A percentile compares a stretch with the other conserved stretches of the same genome.
phyloP scores from a whole-genome alignment of 805 yeast species.

The Isabelozyma gotoi region DNA sequence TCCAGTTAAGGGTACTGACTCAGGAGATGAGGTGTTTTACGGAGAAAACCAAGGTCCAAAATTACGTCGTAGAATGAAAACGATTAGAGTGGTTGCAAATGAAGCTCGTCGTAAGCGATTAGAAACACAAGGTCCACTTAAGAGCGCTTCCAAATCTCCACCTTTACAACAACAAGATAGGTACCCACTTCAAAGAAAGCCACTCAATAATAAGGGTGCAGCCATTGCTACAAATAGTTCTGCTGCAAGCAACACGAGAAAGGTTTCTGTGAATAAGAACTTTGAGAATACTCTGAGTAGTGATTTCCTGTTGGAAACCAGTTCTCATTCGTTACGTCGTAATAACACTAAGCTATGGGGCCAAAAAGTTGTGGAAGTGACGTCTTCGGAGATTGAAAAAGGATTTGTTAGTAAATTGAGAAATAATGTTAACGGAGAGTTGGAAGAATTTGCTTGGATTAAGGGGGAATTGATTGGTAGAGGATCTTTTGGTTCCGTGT shows the following conservation, averaged over 20 bases:
- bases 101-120: conserved; percentile 61
- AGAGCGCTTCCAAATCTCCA: background rate
- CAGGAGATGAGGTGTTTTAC: conserved; percentile 36
- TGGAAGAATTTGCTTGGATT: conserved; percentile 93
- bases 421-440: conserved; percentile 59
- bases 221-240: background rate
- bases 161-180: background rate
- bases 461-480: conserved; percentile 95
- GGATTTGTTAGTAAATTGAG: conserved; percentile 67
- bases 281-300: background rate
- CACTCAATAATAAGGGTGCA: background rate
- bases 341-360: conserved; percentile 97
- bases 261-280: background rate
- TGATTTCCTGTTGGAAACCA: background rate
- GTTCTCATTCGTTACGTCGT: conserved; percentile 52
- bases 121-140: conserved; percentile 17
- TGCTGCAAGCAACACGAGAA: background rate
- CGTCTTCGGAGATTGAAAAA: conserved; percentile 61
- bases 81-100: conserved; percentile 88
- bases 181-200: background rate
- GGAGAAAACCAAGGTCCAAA: conserved; percentile 38
- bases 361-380: conserved; percentile 85
- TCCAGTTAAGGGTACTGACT: conserved; percentile 27
- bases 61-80: conserved; percentile 69
- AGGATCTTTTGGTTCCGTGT: conserved; percentile 96